Base-by-base conservation (phyloP, 441 rosid species). In the Aleurites moluccanus region DNA sequence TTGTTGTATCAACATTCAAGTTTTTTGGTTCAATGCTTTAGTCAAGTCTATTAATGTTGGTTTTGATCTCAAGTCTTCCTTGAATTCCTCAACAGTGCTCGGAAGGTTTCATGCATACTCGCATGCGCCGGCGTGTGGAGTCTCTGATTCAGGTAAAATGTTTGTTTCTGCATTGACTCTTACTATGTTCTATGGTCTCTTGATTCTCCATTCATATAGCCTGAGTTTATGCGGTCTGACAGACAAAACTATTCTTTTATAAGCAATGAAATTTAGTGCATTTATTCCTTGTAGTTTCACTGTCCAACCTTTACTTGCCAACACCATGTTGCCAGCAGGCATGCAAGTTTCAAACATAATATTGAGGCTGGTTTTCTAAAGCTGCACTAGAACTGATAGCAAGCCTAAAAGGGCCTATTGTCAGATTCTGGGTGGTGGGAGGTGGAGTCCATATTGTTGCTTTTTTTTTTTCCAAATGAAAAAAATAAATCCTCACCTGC, bases 111-210 rank as follows among this genome's bases (percentile, higher is more conserved):
- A 93, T 96, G 97, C 99, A 93, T 75, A 93, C 96, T 14, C 85
- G 98, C 64, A 93, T 96, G 98, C 88, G 96, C 69, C 87, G 96
- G 20, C 97, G 92, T 16, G 98, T 93, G 56, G 98, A 96, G 80
- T 88, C 98, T 61, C 75, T 96, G 77, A 92, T 96, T 81, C 88
- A 92, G 96, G 99, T 96, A 80, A 62, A 68, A 14, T 77, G 30
- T 50, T 62, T 53, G 30, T 52, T 49, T 72, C 57, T 73, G 49
- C 47, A 5, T 10, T 47, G 33, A 25, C 67, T 35, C 42, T 20
- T 14, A 47, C 59, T 62, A 9, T 57, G 35, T 67, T 68, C 10
- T 40, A 18, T 40, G 56, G 49, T 27, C 35, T n/a, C 23, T 44
- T n/a, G 14, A 25, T 57, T 16, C 21, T 45, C 25, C n/a, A 7